Evolutionary conservation across 2,329 filamentous ascomycete species (phyloP), one percentile per base, ranked within the genome.

Genomic region (Emericellopsis cladophorae): DNA sequence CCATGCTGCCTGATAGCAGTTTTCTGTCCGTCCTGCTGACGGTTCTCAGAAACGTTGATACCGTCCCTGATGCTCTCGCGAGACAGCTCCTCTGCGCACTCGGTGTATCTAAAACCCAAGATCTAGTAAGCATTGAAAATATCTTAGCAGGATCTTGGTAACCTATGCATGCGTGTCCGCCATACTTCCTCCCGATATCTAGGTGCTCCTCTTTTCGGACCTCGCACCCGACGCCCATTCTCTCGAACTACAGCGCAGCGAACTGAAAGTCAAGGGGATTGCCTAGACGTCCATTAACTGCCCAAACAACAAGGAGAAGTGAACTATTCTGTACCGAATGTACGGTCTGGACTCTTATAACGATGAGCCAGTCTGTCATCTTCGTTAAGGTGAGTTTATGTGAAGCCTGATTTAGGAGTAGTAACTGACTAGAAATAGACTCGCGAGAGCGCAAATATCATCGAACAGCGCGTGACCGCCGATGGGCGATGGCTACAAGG

Each of bases 281-380:
- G 94, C 90, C 49, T 92, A 98, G 57, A 86, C 98, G 66, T 98
- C 93, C 58, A 86, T 98, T 58, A 92, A 98, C 60, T 96, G 90
- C 54, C 76, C 84, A 18, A 72, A 73, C 26, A 84, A 93, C 49
- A 67, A 79, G 31, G 79, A 85, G 54, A 96, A 96, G 59, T 98
- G 94, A 57, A 76, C 83, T 31, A 80, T 85, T 43, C 76, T 98
- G 8, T 84, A 93, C 59, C 86, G 90, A 57, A 83, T 98, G 45
- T 98, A 98, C 57, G 89, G 90, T 43, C 70, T 96, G 36, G n/a
- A n/a, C n/a, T n/a, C n/a, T n/a, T n/a, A 90, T 98, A 76, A 95
- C 89, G 14, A 88, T 96, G 52, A 89, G 89, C 5, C 95, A 90
- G 7, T 96, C 92, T 0, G 95, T 98, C 55, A 96, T 98, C 52